These are phyloP conservation scores for Suzukiozyma palmioleophila DNA, from an alignment of 1,139 yeast genomes.

Conservation along the genomic window DNA sequence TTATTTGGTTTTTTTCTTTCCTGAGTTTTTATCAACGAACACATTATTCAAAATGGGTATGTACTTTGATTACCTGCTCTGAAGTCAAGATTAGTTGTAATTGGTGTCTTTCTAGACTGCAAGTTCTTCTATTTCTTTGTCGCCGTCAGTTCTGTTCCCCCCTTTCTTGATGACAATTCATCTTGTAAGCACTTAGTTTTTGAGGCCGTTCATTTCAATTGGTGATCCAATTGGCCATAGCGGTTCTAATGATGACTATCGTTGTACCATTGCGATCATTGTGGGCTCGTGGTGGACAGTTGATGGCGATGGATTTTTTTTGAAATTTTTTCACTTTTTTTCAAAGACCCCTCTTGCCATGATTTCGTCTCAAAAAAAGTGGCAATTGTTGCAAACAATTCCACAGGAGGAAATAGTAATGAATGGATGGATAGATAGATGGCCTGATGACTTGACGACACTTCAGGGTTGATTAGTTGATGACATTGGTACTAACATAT, in stretches of 20 bases:
- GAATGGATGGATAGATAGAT: not conserved
- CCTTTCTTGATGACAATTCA: not conserved
- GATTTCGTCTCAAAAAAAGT: too few species aligned
- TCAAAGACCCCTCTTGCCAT: too few species aligned
- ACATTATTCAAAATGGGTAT: slow-evolving; percentile 37
- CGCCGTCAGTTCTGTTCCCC: not conserved
- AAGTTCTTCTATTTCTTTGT: not conserved
- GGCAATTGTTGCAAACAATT: too few species aligned
- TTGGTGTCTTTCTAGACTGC: not conserved
- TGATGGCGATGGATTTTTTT: not conserved
- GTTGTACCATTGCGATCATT: too few species aligned
- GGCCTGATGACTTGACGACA: not conserved
- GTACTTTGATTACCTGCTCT: slow-evolving; percentile 13
- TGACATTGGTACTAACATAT: slow-evolving; percentile 8
- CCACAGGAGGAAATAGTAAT: not conserved
- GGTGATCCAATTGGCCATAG: not conserved
- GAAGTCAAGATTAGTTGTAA: not conserved
- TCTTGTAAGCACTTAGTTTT: too few species aligned
- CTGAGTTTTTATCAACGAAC: slow-evolving; percentile 14
- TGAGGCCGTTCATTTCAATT: not conserved
- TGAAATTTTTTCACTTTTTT: not conserved
- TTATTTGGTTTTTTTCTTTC: slow-evolving; percentile 4
- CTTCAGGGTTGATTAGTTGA: not conserved
- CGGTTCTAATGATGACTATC: not conserved
- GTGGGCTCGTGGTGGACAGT: too few species aligned